Conservation (phyloP, 2,329 filamentous ascomycete species). For the Coniochaeta sp. region DNA sequence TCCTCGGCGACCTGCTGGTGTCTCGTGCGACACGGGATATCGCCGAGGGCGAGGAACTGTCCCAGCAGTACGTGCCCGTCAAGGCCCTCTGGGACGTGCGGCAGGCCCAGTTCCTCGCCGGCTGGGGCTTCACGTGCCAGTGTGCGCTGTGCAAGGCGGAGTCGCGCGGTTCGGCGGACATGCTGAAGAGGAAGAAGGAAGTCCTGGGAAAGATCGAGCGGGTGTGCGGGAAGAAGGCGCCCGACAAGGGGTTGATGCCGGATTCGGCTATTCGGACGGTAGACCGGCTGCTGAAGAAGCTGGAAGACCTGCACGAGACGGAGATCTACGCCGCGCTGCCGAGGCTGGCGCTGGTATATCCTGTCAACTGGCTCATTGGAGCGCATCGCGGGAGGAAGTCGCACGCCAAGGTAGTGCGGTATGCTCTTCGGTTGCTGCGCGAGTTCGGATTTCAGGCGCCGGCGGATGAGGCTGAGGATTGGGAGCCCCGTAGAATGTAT, state of each 20-base stretch:
- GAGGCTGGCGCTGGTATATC: slow-evolving; percentile 25
- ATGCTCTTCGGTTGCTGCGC: slow-evolving; percentile 20
- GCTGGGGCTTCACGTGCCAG: slow-evolving; percentile 32
- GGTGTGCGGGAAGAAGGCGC: slow-evolving; percentile 14
- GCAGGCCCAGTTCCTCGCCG: slow-evolving; percentile 16
- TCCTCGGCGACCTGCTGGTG: slow-evolving; percentile 22
- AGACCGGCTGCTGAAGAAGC: slow-evolving; percentile 20
- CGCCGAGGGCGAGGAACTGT: slow-evolving; percentile 27
- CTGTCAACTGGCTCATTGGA: slow-evolving; percentile 26
- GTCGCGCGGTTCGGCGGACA: slow-evolving; percentile 6
- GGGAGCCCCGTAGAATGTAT: slow-evolving; percentile 18
- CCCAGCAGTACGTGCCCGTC: slow-evolving; percentile 28
- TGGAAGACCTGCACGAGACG: slow-evolving; percentile 24
- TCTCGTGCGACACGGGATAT: slow-evolving; percentile 28
- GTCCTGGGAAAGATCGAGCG: slow-evolving; percentile 16
- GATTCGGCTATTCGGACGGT: slow-evolving; percentile 23
- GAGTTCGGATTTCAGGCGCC: slow-evolving; percentile 25
- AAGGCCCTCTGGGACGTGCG: slow-evolving; percentile 20
- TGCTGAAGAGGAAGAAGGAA: slow-evolving; percentile 14
- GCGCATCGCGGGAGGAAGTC: slow-evolving; percentile 23
- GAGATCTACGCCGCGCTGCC: slow-evolving; percentile 22
- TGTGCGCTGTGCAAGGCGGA: slow-evolving; percentile 30
- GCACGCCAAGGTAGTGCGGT: slow-evolving; percentile 22
- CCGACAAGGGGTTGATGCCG: slow-evolving; percentile 14
- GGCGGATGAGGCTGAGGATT: slow-evolving; percentile 9